Evolutionary conservation across 1,139 yeast species (phyloP), one percentile per base, ranked within the genome.

Genomic region (Pichia sp.): DNA sequence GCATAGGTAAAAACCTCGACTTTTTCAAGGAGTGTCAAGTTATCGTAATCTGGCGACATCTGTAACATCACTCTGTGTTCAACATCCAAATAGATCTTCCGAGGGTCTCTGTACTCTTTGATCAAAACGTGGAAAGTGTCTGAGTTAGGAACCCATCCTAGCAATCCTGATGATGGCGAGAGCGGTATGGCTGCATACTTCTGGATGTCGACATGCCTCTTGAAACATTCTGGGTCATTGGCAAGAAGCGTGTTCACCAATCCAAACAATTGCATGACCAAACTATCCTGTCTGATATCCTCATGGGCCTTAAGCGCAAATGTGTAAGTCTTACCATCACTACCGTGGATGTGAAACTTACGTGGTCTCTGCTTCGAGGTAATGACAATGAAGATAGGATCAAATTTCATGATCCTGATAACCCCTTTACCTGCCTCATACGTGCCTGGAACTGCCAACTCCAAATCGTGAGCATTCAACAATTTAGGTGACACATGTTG

Each of bases 31-130:
- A 91, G 74, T 0, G 97, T 89, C 65, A 93, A 74, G 57, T 83
- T 85, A 62, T 95, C 99, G 68, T 89, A 95, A 66, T 91, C 97
- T 1, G 98, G 98, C 0, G 98, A 96, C 98, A 93, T 91, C 67
- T 93, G 98, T 40, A 90, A 71, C 96, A 93, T 91, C 53, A 93
- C 88, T 58, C 98, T 78, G 66, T 91, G 97, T 67, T 93, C 99
- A 62, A 93, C 89, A 67, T 91, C 91, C 59, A 93, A 74, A 59
- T 91, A 76, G 47, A 91, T 87, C 73, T 90, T 91, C 55, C 96
- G 80, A 10, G 91, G 84, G 60, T 93, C 98, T 62, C 99, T 80
- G 65, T 91, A 90, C 61, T 93, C 98, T 56, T 91, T 79, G 51
- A 95, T 93, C 56, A 95, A 75, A 3, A 86, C 91, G 69, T 95